These are phyloP conservation scores for Ilyonectria robusta DNA, from an alignment of 2,329 filamentous ascomycete species.

Conservation along the genomic window DNA sequence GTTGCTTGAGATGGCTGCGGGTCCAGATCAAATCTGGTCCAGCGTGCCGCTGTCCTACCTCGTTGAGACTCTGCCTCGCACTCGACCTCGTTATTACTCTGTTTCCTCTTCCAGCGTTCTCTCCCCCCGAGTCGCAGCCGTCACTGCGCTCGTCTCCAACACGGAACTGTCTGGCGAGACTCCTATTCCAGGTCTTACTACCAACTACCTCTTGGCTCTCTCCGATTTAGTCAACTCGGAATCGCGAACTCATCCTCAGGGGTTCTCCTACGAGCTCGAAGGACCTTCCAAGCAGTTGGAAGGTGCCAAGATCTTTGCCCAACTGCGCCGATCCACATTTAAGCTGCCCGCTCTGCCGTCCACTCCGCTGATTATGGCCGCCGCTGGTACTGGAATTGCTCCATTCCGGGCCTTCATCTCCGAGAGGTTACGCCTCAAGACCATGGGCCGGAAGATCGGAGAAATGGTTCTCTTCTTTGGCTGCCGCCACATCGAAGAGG, in stretches of 20 bases:
- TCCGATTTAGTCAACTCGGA: conserved; percentile 13
- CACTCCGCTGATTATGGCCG: conserved; percentile 65
- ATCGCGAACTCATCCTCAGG: conserved; percentile 10
- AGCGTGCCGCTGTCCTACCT: conserved; percentile 23
- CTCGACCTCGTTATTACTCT: conserved; percentile 69
- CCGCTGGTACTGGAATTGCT: conserved; percentile 62
- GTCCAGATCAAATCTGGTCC: conserved; percentile 12
- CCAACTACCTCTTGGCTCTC: conserved; percentile 38
- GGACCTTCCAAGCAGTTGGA: conserved; percentile 17
- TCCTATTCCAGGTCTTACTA: conserved; percentile 33
- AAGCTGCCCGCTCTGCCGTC: conserved; percentile 56
- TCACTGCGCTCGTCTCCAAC: conserved; percentile 25
- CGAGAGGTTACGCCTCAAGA: conserved; percentile 23
- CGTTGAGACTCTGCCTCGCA: conserved; percentile 27
- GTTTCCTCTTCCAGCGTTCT: conserved; percentile 67
- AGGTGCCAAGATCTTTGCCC: conserved; percentile 24
- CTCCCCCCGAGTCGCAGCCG: conserved; percentile 15
- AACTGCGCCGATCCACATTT: conserved; percentile 53
- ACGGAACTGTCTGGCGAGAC: conserved; percentile 11
- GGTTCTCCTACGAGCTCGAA: conserved; percentile 15
- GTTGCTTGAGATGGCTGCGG: conserved; percentile 23
- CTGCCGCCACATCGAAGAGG: conserved; percentile 23
- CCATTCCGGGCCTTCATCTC: conserved; percentile 47
- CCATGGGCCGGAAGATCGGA: conserved; percentile 30
- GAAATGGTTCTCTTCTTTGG: conserved; percentile 32